phyloP scores from a whole-genome alignment of 2,329 filamentous ascomycete genomes.

The Colletotrichum horii region DNA sequence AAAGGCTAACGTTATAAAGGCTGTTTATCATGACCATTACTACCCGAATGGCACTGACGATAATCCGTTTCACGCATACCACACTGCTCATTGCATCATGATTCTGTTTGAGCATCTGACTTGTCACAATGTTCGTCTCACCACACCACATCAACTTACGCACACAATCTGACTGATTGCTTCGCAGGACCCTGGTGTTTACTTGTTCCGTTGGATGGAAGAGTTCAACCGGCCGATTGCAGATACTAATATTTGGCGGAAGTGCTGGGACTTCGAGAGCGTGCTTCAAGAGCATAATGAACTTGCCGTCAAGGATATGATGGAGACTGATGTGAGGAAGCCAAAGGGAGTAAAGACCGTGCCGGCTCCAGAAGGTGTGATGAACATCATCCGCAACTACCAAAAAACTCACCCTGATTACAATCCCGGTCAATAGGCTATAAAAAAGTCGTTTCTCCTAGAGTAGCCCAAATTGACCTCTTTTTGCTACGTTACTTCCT shows the following conservation, averaged over 20 bases:
- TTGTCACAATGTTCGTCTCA: not conserved
- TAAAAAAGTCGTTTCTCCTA: not conserved
- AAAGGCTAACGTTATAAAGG: not conserved
- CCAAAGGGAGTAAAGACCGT: not conserved
- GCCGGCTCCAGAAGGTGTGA: not conserved
- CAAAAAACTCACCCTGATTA: constrained; percentile 6
- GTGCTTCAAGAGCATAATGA: not conserved
- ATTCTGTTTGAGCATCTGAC: not conserved
- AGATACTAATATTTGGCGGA: constrained; percentile 1
- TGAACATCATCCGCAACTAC: constrained; percentile 1
- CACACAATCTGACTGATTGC: not conserved
- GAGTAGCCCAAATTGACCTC: not conserved
- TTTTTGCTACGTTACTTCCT: no score
- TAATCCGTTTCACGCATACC: not conserved
- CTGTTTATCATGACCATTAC: not conserved
- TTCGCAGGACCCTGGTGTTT: not conserved
- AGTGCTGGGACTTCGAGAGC: not conserved
- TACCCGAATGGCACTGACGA: constrained; percentile 8
- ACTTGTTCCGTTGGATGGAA: not conserved
- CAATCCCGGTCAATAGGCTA: not conserved
- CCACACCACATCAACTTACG: not conserved
- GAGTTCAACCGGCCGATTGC: not conserved
- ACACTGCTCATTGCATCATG: constrained; percentile 6
- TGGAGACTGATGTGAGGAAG: not conserved
- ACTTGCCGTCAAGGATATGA: not conserved